phyloP scores from a whole-genome alignment of 345 rosid genomes.

The Clarkia xantiana region DNA sequence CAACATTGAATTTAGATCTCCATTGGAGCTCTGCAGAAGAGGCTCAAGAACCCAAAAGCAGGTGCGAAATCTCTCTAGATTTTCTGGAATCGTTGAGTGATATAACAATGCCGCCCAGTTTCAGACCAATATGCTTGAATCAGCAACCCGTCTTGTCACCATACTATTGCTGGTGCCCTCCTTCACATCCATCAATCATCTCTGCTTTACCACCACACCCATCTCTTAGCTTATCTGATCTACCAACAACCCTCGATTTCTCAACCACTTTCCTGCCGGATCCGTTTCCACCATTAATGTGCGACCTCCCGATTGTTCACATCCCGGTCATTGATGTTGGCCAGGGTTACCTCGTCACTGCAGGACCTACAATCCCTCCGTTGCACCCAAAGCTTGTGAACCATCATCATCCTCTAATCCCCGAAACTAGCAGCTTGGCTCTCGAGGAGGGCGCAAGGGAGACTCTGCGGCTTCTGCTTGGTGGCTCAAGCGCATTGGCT shows the following conservation, averaged over 20 bases:
- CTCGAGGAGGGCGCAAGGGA: constrained; percentile 89
- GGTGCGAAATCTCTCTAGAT: constrained; percentile 11
- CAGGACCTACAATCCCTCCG: constrained; percentile 63
- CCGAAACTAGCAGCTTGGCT: constrained; percentile 35
- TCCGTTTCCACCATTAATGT: constrained; percentile 62
- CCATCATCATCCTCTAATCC: constrained; percentile 23
- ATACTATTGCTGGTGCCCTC: constrained; percentile 87
- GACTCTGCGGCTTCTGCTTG: constrained; percentile 66
- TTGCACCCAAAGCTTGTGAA: constrained; percentile 37
- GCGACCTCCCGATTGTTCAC: constrained; percentile 79
- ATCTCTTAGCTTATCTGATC: constrained; percentile 15
- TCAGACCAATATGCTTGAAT: constrained; percentile 19
- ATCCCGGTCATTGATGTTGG: constrained; percentile 82
- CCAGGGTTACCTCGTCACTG: constrained; percentile 83
- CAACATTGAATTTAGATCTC: constrained; percentile 14
- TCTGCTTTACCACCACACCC: constrained; percentile 18
- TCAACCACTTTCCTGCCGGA: constrained; percentile 55
- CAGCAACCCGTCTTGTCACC: constrained; percentile 56
- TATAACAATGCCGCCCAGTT: constrained; percentile 16
- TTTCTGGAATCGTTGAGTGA: constrained; percentile 32
- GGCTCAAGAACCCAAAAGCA: constrained; percentile 10
- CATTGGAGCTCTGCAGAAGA: constrained; percentile 6
- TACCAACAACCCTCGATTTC: constrained; percentile 31
- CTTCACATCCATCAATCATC: constrained; percentile 38
- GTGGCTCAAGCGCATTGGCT: constrained; percentile 26